A percentile compares a stretch with the other conserved stretches of the same genome.
Conservation (phyloP, 2,329 filamentous ascomycete species). For the Fusarium scirpi region DNA sequence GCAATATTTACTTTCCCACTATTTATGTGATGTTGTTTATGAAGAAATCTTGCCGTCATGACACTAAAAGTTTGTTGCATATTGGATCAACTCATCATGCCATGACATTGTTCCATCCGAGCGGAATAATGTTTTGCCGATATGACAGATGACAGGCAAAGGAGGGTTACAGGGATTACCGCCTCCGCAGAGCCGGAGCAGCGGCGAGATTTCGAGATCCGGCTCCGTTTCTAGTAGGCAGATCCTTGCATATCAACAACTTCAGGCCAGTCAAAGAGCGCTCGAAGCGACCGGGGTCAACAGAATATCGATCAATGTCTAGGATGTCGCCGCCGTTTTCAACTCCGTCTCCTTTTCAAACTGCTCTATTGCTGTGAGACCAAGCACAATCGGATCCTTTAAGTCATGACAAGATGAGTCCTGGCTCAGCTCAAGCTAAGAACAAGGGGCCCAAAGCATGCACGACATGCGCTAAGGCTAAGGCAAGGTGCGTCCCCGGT, state of each 20-base stretch:
- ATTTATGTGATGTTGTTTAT: background rate
- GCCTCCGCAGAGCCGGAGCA: constrained; percentile 42
- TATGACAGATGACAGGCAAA: background rate
- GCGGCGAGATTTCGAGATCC: constrained; percentile 48
- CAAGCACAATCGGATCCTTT: constrained; percentile 18
- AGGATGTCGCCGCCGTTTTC: constrained; percentile 34
- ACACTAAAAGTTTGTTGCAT: background rate
- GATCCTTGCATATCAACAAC: constrained; percentile 30
- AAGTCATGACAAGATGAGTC: constrained; percentile 41
- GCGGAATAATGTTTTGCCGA: constrained; percentile 25
- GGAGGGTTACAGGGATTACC: background rate
- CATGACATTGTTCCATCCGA: background rate
- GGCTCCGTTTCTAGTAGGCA: constrained; percentile 40
- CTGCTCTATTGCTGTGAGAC: constrained; percentile 21
- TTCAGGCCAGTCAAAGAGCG: constrained; percentile 36
- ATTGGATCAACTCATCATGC: background rate
- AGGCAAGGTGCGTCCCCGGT: constrained; percentile 62
- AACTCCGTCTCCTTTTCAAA: constrained; percentile 41
- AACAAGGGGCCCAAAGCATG: constrained; percentile 63
- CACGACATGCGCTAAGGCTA: constrained; percentile 64
- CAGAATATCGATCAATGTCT: constrained; percentile 19
- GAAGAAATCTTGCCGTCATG: background rate
- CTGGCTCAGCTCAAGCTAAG: constrained; percentile 38
- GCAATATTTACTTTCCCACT: background rate
- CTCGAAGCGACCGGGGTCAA: constrained; percentile 31